phyloP scores from a whole-genome alignment of 2,329 filamentous ascomycete species.

The Zasmidium cellare region DNA sequence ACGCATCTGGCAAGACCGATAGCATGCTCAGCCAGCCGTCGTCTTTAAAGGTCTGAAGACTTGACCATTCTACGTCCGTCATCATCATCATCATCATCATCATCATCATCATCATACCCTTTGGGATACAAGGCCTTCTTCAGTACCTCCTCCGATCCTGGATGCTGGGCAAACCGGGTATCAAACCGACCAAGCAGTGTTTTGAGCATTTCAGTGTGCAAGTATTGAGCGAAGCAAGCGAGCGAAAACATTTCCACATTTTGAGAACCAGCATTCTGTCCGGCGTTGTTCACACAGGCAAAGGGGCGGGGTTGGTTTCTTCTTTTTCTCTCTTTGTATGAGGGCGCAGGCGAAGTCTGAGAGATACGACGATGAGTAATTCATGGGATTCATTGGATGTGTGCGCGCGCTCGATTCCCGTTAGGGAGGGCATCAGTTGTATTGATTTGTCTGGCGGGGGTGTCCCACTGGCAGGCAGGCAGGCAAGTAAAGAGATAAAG shows the following conservation, averaged over 20 bases:
- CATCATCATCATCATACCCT: too few relatives aligned
- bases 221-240: not conserved
- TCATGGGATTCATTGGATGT: not conserved
- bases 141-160: not conserved
- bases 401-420: not conserved
- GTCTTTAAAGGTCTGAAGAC: constrained; percentile 18
- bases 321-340: not conserved
- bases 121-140: too few relatives aligned
- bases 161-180: not conserved
- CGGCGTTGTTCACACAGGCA: not conserved
- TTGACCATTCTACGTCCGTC: not conserved
- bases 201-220: not conserved
- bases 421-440: not conserved
- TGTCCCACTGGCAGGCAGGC: not conserved
- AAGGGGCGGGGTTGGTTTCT: not conserved
- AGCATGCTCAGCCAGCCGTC: constrained; percentile 16
- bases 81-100: too few relatives aligned
- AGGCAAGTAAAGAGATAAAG: not conserved
- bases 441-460: too few relatives aligned
- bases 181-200: not conserved
- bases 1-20: constrained; percentile 17
- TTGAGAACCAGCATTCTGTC: not conserved
- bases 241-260: not conserved
- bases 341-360: not conserved
- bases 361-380: not conserved